Conservation (phyloP, 1,284 basidiomycete genomes). For the Ustilago esculenta region DNA sequence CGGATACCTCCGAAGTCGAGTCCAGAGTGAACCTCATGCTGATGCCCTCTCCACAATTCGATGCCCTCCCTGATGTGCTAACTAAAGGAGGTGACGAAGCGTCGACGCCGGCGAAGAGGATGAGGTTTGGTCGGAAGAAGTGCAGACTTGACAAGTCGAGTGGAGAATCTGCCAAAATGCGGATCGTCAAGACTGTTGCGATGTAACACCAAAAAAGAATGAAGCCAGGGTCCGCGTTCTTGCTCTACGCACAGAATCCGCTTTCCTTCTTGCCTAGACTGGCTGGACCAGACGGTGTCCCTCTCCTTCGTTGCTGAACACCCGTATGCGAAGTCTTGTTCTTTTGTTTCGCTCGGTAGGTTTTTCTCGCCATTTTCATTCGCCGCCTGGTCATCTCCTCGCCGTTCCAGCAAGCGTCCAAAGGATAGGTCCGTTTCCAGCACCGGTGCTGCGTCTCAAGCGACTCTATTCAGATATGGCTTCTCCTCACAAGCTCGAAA, state of each 20-base stretch:
- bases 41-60: not conserved
- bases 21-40: slow-evolving; percentile 39
- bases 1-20: slow-evolving; percentile 33
- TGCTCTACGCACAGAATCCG: too few species aligned
- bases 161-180: slow-evolving; percentile 12
- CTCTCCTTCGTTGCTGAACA: too few species aligned
- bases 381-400: too few species aligned
- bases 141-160: slow-evolving; percentile 2
- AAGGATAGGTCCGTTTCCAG: too few species aligned
- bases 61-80: not conserved
- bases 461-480: too few species aligned
- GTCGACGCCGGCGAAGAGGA: too few species aligned
- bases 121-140: not conserved
- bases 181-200: not conserved
- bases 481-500: slow-evolving; percentile 1
- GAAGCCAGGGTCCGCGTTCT: not conserved
- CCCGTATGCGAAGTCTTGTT: slow-evolving; percentile 10
- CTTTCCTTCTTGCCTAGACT: not conserved
- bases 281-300: slow-evolving; percentile 5
- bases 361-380: too few species aligned
- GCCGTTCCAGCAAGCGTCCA: too few species aligned
- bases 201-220: slow-evolving; percentile 3
- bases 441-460: not conserved
- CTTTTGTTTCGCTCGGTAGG: not conserved
- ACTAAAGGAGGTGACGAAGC: not conserved